Base-by-base conservation (phyloP, 371 early-diverging fungal genomes). In the Rhizopus delemar region DNA sequence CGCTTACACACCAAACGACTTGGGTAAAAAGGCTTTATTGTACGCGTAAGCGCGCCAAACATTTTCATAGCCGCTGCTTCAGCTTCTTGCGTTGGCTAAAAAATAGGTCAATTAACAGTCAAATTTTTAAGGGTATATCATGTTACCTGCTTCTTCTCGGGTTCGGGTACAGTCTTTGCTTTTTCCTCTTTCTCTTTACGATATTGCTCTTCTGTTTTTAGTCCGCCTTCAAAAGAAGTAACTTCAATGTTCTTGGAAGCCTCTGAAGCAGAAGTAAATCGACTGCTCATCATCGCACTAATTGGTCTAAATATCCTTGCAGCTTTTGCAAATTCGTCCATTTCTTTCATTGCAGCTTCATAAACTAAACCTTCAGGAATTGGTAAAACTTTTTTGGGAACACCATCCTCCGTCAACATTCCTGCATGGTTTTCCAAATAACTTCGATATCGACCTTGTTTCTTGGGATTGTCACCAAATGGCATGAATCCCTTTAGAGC, bases 401-500 rank as follows among this genome's bases (percentile, higher is more conserved):
- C 46, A 6, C 76, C 75, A 52, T 71, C 69, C 13, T 66, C 62
- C 12, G 61, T 59, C 28, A 79, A 15, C 7, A 65, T 46, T 3
- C 86, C 88, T 8, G 91, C 88, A 31, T 83, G 77, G n/a, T 81
- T 71, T 59, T 91, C 82, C 45, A 95, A 62, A 68, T 85, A 94
- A 5, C 74, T 60, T 50, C 81, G 81, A 66, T 95, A 95, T 12
- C 94, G 77, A n/a, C 59, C 75, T 68, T 93, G 95, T 56, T 94
- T 95, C 12, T 75, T 75, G 8, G 74, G 66, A 56, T 88, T 85
- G 36, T 84, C 86, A 5, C 82, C 85, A 78, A 93, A 95, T 4
- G 95, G 95, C 71, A 93, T 91, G 65, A 89, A 95, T 3, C 94
- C 95, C 60, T 82, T 75, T 34, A 94, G 60, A 0, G 95, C 95